A percentile compares a stretch with the other conserved stretches of the same genome.
These are phyloP conservation scores for Scedosporium minutisporum DNA, from an alignment of 2,329 filamentous ascomycete genomes.

Conservation along the genomic window DNA sequence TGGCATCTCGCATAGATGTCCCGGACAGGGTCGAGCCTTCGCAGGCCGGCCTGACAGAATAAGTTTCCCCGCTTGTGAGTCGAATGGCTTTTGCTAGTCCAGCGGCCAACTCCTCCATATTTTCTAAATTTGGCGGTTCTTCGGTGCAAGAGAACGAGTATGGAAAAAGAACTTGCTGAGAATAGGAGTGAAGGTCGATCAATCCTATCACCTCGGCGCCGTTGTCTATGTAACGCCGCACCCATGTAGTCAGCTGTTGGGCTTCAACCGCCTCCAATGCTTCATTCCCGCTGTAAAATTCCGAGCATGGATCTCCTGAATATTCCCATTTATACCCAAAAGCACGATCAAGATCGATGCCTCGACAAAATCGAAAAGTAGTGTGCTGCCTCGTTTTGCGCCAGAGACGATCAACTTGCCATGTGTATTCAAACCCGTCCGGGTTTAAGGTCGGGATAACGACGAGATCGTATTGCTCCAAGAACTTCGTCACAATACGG, in stretches of 20 bases:
- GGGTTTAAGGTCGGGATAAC: constrained; percentile 86
- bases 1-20: neutral
- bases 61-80: constrained; percentile 63
- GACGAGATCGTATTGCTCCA: constrained; percentile 78
- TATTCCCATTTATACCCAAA: constrained; percentile 73
- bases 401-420: constrained; percentile 87
- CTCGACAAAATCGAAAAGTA: constrained; percentile 70
- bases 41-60: constrained; percentile 76
- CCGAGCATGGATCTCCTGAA: constrained; percentile 70
- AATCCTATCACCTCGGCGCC: constrained; percentile 73
- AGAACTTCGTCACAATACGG: constrained; percentile 61
- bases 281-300: constrained; percentile 74
- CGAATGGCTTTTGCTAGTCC: constrained; percentile 85
- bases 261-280: constrained; percentile 82
- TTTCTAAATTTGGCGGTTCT: constrained; percentile 78
- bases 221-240: constrained; percentile 64
- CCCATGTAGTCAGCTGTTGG: constrained; percentile 68
- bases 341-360: constrained; percentile 79
- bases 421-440: constrained; percentile 89
- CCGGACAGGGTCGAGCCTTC: constrained; percentile 55
- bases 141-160: constrained; percentile 76
- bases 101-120: constrained; percentile 79
- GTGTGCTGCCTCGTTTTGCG: constrained; percentile 88
- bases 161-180: constrained; percentile 87
- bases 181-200: constrained; percentile 88